Base-by-base conservation (phyloP, 768 basidiomycete species). In the Trametes gibbosa region DNA sequence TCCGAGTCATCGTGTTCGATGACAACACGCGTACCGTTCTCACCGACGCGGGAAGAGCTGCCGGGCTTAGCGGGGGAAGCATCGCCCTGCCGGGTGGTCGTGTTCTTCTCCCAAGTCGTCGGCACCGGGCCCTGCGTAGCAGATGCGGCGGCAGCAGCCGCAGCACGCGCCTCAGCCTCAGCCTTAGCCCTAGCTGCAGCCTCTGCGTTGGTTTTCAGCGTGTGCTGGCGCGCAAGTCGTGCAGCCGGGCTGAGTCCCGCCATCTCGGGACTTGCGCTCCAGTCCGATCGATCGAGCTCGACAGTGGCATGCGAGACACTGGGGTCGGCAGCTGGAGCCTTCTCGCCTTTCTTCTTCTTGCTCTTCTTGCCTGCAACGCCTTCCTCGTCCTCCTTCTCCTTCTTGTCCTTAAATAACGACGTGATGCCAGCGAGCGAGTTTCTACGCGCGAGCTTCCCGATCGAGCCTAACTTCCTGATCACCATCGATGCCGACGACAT, bases 401-500 rank as follows among this genome's bases (percentile, higher is more conserved):
- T 76, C 72, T 87, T 92, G 70, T 94, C 92, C 74, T 95, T 96
- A 81, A 98, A 97, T 57, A 98, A 77, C 49, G 89, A 91, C 19
- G 94, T 93, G 70, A 98, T 95, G 27, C 93, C 90, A 53, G 90
- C 89, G 40, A 98, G 75, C 37, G 91, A 93, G 70, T 95, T 96
- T 43, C 94, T 80, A 50, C 94, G 76, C 9, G 93, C 92, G 16
- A 97, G 81, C 73, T 90, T 92, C 32, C 92, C 92, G 75, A 97
- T 87, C 39, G 86, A 86, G 3, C 95, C 91, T 47, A 98, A 85
- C 77, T 97, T 98, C 64, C 95, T 84, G 67, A 97, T 95, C 84
- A 98, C 96, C 71, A 98, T 89, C 43, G 90, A 93, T 21, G 96
- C 96, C 50, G 90, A 92, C 63, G 89, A 92, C 66, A 97, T 95